Conservation (phyloP, 495 filamentous ascomycete species). For the Bacidia rubella region DNA sequence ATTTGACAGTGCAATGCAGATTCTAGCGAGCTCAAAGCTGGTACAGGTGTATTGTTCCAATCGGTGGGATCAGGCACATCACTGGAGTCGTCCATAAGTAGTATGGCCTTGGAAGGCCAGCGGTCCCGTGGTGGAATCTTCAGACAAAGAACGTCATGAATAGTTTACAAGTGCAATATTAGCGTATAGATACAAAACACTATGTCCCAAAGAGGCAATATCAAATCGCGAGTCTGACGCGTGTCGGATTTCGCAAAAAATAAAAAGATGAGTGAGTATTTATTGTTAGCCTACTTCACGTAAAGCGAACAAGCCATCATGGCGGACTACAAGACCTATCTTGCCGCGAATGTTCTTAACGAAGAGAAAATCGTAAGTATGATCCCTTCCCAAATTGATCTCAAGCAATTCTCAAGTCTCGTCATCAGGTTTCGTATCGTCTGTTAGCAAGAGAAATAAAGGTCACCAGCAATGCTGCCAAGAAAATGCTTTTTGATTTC, state of each 20-base stretch:
- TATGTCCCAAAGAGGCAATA: background rate
- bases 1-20: constrained; percentile 84
- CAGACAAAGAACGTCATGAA: background rate
- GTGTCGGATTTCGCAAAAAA: background rate
- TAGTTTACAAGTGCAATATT: background rate
- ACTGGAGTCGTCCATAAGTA: constrained; percentile 33
- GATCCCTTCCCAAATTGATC: background rate
- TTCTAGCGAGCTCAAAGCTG: constrained; percentile 61
- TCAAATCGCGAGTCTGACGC: background rate
- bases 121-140: background rate
- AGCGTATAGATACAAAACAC: background rate
- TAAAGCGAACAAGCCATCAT: background rate
- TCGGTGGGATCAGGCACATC: constrained; percentile 82
- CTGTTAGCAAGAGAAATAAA: constrained; percentile 64
- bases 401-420: background rate
- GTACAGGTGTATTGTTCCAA: constrained; percentile 73
- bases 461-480: constrained; percentile 69
- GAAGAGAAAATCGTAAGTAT: constrained; percentile 54
- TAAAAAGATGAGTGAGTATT: too few relatives aligned
- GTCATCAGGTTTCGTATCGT: constrained; percentile 66
- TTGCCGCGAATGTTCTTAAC: constrained; percentile 62
- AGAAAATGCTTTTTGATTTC: constrained; percentile 89
- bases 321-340: constrained; percentile 50
- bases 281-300: too few relatives aligned
- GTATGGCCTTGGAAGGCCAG: background rate